Conservation (phyloP, 805 yeast species). For the Candida saitoana region DNA sequence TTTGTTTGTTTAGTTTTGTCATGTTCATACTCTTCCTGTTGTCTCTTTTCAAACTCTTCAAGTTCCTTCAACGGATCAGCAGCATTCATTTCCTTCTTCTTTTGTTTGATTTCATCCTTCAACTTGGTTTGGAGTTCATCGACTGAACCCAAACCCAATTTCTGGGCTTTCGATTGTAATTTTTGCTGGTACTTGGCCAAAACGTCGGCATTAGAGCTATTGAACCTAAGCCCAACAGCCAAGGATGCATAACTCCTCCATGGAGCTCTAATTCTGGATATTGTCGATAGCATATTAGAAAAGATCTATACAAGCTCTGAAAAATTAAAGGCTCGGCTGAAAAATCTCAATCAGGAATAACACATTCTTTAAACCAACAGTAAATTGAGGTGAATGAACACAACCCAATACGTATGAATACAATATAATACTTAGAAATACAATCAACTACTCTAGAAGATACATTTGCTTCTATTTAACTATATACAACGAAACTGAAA, state of each 20-base stretch:
- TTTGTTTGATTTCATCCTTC: slow-evolving; percentile 55
- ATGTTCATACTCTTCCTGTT: slow-evolving; percentile 22
- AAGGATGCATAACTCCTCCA: background rate
- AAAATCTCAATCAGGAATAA: background rate
- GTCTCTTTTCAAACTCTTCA: slow-evolving; percentile 50
- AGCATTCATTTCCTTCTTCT: slow-evolving; percentile 52
- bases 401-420: too few relatives aligned
- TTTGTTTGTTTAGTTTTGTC: slow-evolving; percentile 24
- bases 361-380: too few relatives aligned
- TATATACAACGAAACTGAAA: too few relatives aligned
- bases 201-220: slow-evolving; percentile 5
- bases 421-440: too few relatives aligned
- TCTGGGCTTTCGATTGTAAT: slow-evolving; percentile 32
- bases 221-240: background rate
- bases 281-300: background rate
- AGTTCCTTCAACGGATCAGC: slow-evolving; percentile 69
- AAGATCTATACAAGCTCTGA: too few relatives aligned
- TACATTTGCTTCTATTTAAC: too few relatives aligned
- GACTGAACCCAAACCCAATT: slow-evolving; percentile 36
- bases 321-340: background rate
- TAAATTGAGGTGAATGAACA: background rate
- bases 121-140: slow-evolving; percentile 60
- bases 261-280: background rate
- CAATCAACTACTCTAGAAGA: too few relatives aligned
- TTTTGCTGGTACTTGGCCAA: slow-evolving; percentile 25